phyloP scores from a whole-genome alignment of 108 stramenopile genomes.

The Seminavis robusta region DNA sequence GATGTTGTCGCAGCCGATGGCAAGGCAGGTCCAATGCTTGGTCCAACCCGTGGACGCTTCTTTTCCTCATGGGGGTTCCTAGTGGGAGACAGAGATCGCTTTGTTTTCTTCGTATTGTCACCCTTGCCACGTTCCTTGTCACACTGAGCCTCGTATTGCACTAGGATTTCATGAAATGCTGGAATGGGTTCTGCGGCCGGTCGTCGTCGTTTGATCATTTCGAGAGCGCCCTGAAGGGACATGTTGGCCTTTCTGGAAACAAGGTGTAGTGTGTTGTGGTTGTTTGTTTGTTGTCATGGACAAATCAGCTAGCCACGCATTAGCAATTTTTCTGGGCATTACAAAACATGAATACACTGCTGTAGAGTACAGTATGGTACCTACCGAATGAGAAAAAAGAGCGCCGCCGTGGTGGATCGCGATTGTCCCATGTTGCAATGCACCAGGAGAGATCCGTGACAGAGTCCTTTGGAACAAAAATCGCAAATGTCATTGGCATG shows the following conservation, averaged over 20 bases:
- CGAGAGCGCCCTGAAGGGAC: conserved; percentile 42
- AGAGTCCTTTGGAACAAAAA: conserved; percentile 60
- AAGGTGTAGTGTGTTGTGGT: conserved; percentile 2
- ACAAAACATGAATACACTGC: background rate
- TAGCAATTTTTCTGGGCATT: background rate
- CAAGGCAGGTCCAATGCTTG: too few species aligned
- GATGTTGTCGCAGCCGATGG: too few species aligned
- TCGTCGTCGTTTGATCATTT: conserved; percentile 45
- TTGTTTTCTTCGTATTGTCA: too few species aligned
- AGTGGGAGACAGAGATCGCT: too few species aligned
- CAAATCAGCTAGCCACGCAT: background rate
- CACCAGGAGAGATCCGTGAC: conserved; percentile 75
- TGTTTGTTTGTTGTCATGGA: background rate
- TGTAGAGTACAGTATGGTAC: conserved; percentile 1
- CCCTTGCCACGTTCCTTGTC: too few species aligned
- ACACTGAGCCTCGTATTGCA: conserved; percentile 52
- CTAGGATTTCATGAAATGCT: conserved; percentile 53
- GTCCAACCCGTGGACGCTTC: too few species aligned
- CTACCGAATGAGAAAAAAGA: conserved; percentile 67
- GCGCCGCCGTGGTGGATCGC: conserved; percentile 58
- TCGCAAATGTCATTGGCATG: conserved; percentile 44
- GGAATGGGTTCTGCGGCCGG: conserved; percentile 63
- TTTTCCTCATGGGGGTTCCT: too few species aligned
- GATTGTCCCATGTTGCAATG: conserved; percentile 73
- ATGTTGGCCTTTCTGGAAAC: conserved; percentile 38